Conservation (phyloP, 2,329 filamentous ascomycete genomes). For the Neopestalotiopsis clavispora region DNA sequence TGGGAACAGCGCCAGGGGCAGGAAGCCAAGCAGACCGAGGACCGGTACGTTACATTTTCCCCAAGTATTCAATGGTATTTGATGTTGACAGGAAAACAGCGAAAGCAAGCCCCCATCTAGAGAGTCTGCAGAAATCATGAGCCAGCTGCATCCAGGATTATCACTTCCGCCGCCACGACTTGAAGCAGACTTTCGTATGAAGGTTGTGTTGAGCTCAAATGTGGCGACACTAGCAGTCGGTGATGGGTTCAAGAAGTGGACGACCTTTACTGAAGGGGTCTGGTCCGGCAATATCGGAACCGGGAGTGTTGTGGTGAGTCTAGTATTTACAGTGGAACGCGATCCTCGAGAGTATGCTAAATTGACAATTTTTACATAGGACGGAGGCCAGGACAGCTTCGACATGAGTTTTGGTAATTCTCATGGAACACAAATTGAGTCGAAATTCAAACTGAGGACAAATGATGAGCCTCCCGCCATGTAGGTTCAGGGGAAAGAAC, state of each 20-base stretch:
- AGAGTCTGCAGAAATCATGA: conserved; percentile 19
- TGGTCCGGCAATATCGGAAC: conserved; percentile 34
- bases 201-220: conserved; percentile 29
- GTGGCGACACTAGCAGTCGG: conserved; percentile 31
- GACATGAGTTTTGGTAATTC: conserved; percentile 27
- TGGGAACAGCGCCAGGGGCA: conserved; percentile 21
- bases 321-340: background rate
- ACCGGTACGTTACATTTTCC: background rate
- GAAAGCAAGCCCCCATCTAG: conserved; percentile 13
- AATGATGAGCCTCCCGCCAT: conserved; percentile 32
- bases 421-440: conserved; percentile 31
- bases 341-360: background rate
- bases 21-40: background rate
- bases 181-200: conserved; percentile 35
- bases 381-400: conserved; percentile 33
- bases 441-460: conserved; percentile 31
- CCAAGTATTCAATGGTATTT: background rate
- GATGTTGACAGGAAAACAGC: background rate
- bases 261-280: conserved; percentile 31
- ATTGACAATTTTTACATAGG: conserved; percentile 23
- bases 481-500: conserved; percentile 22
- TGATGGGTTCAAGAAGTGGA: conserved; percentile 32
- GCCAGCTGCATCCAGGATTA: conserved; percentile 28
- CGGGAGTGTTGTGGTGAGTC: conserved; percentile 32
- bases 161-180: conserved; percentile 31